Evolutionary conservation across 495 filamentous ascomycete species (phyloP).

Genomic region (Daldinia grandis): DNA sequence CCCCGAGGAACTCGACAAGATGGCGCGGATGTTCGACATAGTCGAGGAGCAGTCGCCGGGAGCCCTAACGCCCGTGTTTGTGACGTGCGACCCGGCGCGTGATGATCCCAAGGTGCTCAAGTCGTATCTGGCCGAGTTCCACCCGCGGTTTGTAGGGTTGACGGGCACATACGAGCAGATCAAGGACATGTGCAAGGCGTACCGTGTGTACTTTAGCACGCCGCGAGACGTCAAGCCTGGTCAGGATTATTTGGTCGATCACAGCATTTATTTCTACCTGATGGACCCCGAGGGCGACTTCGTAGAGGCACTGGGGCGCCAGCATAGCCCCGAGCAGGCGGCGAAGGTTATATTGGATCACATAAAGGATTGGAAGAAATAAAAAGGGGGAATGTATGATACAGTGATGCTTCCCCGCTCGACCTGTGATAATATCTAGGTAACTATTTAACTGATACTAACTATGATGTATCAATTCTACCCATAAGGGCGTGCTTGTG

Average conservation of each 20-base stretch:
- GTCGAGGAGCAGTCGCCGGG: conserved; percentile 63
- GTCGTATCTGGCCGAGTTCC: conserved; percentile 90
- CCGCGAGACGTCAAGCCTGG: conserved; percentile 85
- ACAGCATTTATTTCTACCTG: conserved; percentile 99
- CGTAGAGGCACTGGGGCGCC: conserved; percentile 93
- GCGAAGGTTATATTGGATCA: conserved; percentile 86
- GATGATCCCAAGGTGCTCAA: conserved; percentile 87
- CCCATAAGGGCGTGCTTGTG: not conserved
- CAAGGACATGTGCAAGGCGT: conserved; percentile 90
- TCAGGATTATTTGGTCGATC: conserved; percentile 97
- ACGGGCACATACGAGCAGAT: conserved; percentile 94
- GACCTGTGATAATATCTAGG: conserved; percentile 10
- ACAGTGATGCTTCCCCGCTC: no score
- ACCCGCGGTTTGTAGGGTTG: conserved; percentile 84
- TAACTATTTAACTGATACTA: not conserved
- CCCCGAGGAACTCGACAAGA: conserved; percentile 98
- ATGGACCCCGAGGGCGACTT: conserved; percentile 99
- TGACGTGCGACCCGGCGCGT: conserved; percentile 93
- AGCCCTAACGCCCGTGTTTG: conserved; percentile 74
- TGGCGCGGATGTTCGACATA: conserved; percentile 90
- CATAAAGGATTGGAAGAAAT: conserved; percentile 83
- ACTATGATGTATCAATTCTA: not conserved
- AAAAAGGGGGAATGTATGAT: not conserved
- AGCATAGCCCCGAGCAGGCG: conserved; percentile 88
- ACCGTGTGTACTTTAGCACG: conserved; percentile 97